A percentile compares a stretch with the other conserved stretches of the same genome.
Conservation (phyloP, 768 basidiomycete species). For the Lactarius quietus region DNA sequence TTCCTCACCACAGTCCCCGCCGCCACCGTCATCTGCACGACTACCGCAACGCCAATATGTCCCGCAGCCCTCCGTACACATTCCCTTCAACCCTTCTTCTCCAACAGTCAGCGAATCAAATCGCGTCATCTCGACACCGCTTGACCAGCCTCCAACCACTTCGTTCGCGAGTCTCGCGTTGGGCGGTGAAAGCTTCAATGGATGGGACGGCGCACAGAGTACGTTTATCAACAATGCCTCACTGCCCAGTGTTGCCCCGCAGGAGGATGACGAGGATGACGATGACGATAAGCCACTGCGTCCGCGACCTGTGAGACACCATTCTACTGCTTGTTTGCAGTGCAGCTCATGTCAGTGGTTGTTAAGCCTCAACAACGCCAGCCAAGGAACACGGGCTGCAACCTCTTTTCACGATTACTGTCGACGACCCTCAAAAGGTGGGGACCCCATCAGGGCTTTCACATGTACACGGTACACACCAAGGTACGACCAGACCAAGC, state of each 20-base stretch:
- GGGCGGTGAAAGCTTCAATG: conserved; percentile 44
- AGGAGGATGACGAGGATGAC: conserved; percentile 30
- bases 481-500: conserved; percentile 44
- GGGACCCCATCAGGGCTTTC: conserved; percentile 91
- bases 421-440: conserved; percentile 98
- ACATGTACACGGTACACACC: conserved; percentile 98
- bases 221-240: conserved; percentile 32
- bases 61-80: conserved; percentile 14
- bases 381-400: conserved; percentile 46
- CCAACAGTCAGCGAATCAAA: conserved; percentile 12
- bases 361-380: conserved; percentile 11
- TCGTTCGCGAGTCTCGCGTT: conserved; percentile 45
- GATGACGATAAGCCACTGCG: conserved; percentile 35
- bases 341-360: not conserved
- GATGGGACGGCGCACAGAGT: conserved; percentile 46
- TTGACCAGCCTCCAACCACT: conserved; percentile 31
- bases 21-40: conserved; percentile 23
- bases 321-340: conserved; percentile 11
- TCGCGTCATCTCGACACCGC: conserved; percentile 30
- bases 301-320: conserved; percentile 29
- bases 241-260: conserved; percentile 4
- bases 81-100: conserved; percentile 7
- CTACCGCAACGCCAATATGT: conserved; percentile 25
- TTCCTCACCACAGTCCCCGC: conserved; percentile 21
- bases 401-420: conserved; percentile 79